Conservation (phyloP, 805 yeast genomes). For the Candida easanensis region DNA sequence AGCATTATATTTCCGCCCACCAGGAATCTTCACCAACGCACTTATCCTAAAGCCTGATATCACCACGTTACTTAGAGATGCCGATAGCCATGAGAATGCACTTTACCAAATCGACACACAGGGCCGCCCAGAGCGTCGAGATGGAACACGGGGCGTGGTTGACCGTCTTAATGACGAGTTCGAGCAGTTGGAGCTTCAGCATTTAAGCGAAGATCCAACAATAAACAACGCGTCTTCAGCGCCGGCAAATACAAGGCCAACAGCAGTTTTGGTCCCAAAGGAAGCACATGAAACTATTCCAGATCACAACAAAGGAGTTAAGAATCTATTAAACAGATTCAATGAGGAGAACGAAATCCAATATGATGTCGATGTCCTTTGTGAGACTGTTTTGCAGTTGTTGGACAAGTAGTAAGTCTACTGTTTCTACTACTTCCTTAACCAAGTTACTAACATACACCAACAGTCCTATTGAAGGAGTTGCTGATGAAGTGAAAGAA, state of each 20-base stretch:
- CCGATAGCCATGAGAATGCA: constrained; percentile 48
- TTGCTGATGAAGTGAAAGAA: constrained; percentile 29
- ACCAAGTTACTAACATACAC: constrained; percentile 6
- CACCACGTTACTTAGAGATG: constrained; percentile 57
- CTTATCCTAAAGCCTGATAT: constrained; percentile 49
- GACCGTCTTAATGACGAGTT: constrained; percentile 35
- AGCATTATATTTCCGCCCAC: constrained; percentile 45
- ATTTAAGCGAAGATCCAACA: constrained; percentile 12
- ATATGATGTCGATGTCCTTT: constrained; percentile 41
- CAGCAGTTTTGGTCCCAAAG: constrained; percentile 26
- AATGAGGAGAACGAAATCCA: constrained; percentile 30
- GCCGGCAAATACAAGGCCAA: constrained; percentile 9
- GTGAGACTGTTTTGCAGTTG: constrained; percentile 39
- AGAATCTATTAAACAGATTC: constrained; percentile 31
- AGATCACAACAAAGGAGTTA: constrained; percentile 29
- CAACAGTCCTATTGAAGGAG: constrained; percentile 34
- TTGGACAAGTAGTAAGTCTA: constrained; percentile 28
- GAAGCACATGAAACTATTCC: constrained; percentile 10
- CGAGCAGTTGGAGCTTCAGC: constrained; percentile 29
- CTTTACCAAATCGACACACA: constrained; percentile 42
- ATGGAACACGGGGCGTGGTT: constrained; percentile 43
- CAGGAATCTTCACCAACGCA: constrained; percentile 68
- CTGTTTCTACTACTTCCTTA: neutral
- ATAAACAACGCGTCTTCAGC: neutral
- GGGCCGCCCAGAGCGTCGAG: constrained; percentile 44